Evolutionary conservation across 305 asterid species (phyloP), one percentile per base, ranked within the genome.

Genomic region (Nicotiana rustica): DNA sequence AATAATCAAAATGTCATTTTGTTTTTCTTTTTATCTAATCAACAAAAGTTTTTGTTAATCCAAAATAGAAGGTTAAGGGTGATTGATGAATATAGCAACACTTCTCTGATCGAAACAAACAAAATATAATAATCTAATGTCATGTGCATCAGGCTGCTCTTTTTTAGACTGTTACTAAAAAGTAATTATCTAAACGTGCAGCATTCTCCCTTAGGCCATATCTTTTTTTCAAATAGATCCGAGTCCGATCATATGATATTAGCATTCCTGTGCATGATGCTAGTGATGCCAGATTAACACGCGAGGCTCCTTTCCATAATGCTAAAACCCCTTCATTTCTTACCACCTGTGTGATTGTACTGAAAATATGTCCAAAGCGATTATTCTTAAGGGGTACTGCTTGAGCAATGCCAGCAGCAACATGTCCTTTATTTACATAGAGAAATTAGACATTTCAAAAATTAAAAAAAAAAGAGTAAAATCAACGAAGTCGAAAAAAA

Each of bases 321-420:
- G 60, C 78, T 49, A 70, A 71, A 49, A n/a, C 6, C 52, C 78
- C 60, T 25, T 71, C 33, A 4, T 71, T 71, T 71, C 78, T 71
- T 36, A 71, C 56, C 36, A 49, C 29, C 13, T 4, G 49, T 44
- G 4, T 36, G 17, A 71, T 18, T n/a, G 35, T 18, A 18, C 31
- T 44, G 15, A 33, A 36, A 36, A 71, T 10, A 9, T 71, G 21
- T 71, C 78, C 18, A 33, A 25, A 41, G 56, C 5, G 5, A 18
- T 49, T 2, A 36, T 44, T 2, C 3, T 17, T 44, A 4, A n/a
- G 60, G 9, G 31, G 2, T 71, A 8, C 17, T 41, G 25, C 44
- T 1, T 33, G 55, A 18, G 15, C 33, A n/a, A 33, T 2, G 18
- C 17, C 31, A n/a, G 78, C 33, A 1, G 6, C 19, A 33, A 44